Evolutionary conservation across 495 filamentous ascomycete genomes (phyloP).

Genomic region (Rostrohypoxylon terebratum): DNA sequence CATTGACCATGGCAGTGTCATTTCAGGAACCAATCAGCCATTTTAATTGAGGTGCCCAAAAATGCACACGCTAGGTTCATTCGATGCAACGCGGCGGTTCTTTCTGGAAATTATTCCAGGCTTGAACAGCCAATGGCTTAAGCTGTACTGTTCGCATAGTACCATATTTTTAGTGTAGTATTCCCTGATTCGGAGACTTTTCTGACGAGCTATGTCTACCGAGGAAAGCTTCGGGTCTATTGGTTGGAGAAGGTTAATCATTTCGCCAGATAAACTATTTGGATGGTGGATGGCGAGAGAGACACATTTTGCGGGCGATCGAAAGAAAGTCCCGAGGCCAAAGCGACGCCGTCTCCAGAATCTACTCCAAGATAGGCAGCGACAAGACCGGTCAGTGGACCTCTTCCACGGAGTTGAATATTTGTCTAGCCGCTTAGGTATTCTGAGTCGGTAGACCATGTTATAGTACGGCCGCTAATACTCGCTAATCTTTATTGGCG

Average conservation of each 20-base stretch:
- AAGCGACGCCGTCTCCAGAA: constrained; percentile 17
- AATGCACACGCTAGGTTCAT: constrained; percentile 33
- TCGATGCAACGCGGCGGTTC: constrained; percentile 40
- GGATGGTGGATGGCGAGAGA: constrained; percentile 27
- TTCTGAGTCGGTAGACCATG: constrained; percentile 7
- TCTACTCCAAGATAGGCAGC: constrained; percentile 13
- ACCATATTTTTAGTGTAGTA: constrained; percentile 40
- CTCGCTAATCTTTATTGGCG: constrained; percentile 11
- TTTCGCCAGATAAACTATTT: constrained; percentile 43
- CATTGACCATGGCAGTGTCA: constrained; percentile 30
- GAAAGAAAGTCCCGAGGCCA: constrained; percentile 37
- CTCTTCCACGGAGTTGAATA: constrained; percentile 22
- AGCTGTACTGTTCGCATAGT: constrained; percentile 8
- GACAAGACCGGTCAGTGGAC: constrained; percentile 22
- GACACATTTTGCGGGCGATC: constrained; percentile 39
- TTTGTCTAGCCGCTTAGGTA: constrained; percentile 18
- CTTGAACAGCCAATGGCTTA: constrained; percentile 35
- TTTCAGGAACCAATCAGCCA: constrained; percentile 33
- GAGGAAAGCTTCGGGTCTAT: constrained; percentile 18
- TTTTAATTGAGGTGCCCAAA: constrained; percentile 42
- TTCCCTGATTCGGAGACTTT: constrained; percentile 38
- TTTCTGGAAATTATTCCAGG: constrained; percentile 42
- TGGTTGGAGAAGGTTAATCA: constrained; percentile 35
- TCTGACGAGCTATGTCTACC: constrained; percentile 37
- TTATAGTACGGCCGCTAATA: constrained; percentile 4